A percentile compares a stretch with the other conserved stretches of the same genome.
phyloP scores from a whole-genome alignment of 257 asterid species.

The Solanum virginianum region DNA sequence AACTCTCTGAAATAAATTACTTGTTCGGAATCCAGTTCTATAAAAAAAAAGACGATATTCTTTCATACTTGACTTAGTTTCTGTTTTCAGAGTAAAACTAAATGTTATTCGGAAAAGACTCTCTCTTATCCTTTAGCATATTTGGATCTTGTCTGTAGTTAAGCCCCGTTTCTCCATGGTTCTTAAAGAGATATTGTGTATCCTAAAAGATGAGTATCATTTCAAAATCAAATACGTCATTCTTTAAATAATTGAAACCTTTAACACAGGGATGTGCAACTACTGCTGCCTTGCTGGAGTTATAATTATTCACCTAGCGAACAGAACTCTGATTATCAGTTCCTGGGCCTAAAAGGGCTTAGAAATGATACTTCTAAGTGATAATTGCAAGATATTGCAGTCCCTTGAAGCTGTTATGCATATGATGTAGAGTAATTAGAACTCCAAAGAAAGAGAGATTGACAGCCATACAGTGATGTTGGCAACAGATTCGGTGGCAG shows the following conservation, averaged over 20 bases:
- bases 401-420: not conserved
- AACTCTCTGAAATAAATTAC: not conserved
- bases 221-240: not conserved
- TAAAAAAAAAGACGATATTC: not conserved
- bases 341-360: not conserved
- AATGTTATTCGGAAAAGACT: not conserved
- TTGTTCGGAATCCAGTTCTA: not conserved
- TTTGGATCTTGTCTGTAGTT: not conserved
- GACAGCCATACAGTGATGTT: conserved; percentile 48
- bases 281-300: not conserved
- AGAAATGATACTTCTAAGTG: not conserved
- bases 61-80: not conserved
- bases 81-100: not conserved
- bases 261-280: not conserved
- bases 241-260: not conserved
- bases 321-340: not conserved
- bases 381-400: not conserved
- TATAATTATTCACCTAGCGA: not conserved
- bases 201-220: not conserved
- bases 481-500: conserved; percentile 56
- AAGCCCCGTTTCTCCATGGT: not conserved
- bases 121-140: not conserved
- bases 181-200: not conserved
- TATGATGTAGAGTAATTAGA: not conserved
- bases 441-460: not conserved